These are phyloP conservation scores for Blyttiomyces sp. DNA, from an alignment of 371 early-diverging fungal genomes.

Conservation along the genomic window DNA sequence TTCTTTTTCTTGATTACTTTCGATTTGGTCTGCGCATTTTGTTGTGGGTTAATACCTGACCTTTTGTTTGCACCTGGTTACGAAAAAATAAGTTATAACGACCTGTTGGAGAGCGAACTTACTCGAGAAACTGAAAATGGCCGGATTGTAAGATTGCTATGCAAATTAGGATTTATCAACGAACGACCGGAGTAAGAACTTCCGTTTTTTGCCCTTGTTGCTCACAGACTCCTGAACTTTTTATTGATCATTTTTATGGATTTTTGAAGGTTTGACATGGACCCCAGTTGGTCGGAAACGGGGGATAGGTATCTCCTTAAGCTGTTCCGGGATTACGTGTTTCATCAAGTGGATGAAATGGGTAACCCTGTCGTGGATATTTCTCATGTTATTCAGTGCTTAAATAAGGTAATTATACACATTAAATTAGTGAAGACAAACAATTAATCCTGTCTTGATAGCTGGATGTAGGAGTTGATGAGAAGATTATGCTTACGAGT, in stretches of 20 bases:
- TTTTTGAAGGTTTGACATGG: slow-evolving; percentile 68
- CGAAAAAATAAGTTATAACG: slow-evolving; percentile 54
- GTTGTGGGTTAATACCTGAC: neutral
- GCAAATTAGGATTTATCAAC: slow-evolving; percentile 89
- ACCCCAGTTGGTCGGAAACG: slow-evolving; percentile 93
- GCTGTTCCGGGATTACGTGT: slow-evolving; percentile 93
- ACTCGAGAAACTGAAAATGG: slow-evolving; percentile 84
- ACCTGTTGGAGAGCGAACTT: slow-evolving; percentile 75
- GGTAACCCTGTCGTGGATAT: slow-evolving; percentile 85
- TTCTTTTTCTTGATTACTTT: neutral
- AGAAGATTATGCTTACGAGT: slow-evolving; percentile 87
- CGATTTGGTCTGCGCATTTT: too few relatives aligned
- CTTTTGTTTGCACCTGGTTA: slow-evolving; percentile 21
- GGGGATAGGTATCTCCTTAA: slow-evolving; percentile 94
- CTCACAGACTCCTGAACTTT: neutral
- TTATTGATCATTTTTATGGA: neutral
- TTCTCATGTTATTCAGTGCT: slow-evolving; percentile 86
- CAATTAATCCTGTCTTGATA: too few relatives aligned
- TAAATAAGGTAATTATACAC: slow-evolving; percentile 76
- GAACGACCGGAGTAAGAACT: slow-evolving; percentile 85
- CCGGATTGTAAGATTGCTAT: slow-evolving; percentile 74
- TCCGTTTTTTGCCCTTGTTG: neutral
- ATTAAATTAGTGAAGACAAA: slow-evolving; percentile 3
- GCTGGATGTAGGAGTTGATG: slow-evolving; percentile 91
- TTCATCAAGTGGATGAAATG: slow-evolving; percentile 89